phyloP scores from a whole-genome alignment of 345 rosid genomes.

The Trapa incisa region DNA sequence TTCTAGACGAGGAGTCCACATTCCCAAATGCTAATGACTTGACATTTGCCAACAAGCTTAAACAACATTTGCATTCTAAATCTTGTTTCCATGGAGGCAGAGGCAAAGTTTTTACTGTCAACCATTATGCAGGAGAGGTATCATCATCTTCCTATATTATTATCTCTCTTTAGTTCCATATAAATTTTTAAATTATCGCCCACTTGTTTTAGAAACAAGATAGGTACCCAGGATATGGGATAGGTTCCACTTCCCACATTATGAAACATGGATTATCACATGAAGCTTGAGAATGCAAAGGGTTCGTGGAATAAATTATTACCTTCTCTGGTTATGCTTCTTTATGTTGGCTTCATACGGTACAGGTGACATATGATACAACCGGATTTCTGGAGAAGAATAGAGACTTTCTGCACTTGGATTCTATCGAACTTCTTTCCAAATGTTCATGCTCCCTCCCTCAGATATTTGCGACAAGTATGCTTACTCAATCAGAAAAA shows the following conservation, averaged over 20 bases:
- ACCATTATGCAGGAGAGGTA: conserved; percentile 99
- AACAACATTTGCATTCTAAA: conserved; percentile 68
- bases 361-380: conserved; percentile 87
- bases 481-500: conserved; percentile 75
- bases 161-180: background rate
- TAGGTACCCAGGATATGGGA: background rate
- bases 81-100: conserved; percentile 74
- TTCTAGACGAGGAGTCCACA: conserved; percentile 92
- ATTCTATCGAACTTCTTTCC: conserved; percentile 85
- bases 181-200: background rate
- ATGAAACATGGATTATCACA: background rate
- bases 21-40: conserved; percentile 93
- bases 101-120: conserved; percentile 64
- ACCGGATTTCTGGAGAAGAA: conserved; percentile 94
- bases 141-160: conserved; percentile 2
- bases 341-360: conserved; percentile 11
- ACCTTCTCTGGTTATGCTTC: background rate
- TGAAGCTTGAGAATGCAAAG: background rate
- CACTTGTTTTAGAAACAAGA: background rate
- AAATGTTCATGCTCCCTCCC: conserved; percentile 85
- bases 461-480: conserved; percentile 73
- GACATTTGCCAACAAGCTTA: conserved; percentile 90
- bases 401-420: conserved; percentile 84
- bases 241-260: background rate
- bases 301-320: background rate